phyloP scores from a whole-genome alignment of 371 early-diverging fungal genomes.

The Mortierella sp. region DNA sequence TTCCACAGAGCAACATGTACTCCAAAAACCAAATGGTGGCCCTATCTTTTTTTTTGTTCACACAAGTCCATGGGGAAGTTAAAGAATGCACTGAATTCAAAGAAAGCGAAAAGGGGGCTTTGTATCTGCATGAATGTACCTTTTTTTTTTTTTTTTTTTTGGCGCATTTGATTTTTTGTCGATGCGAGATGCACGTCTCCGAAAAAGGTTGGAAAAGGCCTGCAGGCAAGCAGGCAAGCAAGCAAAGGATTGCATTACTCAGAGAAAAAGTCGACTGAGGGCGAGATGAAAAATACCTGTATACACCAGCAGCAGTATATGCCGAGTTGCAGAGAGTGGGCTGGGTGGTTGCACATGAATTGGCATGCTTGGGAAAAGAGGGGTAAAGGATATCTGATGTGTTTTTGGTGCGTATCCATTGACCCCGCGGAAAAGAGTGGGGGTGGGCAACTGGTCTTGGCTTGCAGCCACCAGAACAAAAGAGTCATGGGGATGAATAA shows the following conservation, averaged over 20 bases:
- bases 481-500: not conserved
- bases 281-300: too few relatives aligned
- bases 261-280: too few relatives aligned
- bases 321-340: not conserved
- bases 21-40: too few relatives aligned
- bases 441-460: not conserved
- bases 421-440: not conserved
- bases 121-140: constrained; percentile 10
- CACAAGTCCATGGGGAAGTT: too few relatives aligned
- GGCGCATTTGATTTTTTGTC: not conserved
- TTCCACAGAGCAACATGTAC: too few relatives aligned
- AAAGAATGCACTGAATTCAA: not conserved
- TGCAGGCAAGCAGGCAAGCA: too few relatives aligned
- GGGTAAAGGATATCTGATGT: not conserved
- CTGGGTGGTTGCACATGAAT: not conserved
- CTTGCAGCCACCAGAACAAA: not conserved
- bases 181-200: not conserved
- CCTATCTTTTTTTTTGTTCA: too few relatives aligned
- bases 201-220: not conserved
- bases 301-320: too few relatives aligned
- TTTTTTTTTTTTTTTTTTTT: not conserved
- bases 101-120: not conserved
- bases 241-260: too few relatives aligned
- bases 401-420: not conserved
- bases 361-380: not conserved